Conservation (phyloP, 1,284 basidiomycete genomes). For the Pyrrhoderma noxium region DNA sequence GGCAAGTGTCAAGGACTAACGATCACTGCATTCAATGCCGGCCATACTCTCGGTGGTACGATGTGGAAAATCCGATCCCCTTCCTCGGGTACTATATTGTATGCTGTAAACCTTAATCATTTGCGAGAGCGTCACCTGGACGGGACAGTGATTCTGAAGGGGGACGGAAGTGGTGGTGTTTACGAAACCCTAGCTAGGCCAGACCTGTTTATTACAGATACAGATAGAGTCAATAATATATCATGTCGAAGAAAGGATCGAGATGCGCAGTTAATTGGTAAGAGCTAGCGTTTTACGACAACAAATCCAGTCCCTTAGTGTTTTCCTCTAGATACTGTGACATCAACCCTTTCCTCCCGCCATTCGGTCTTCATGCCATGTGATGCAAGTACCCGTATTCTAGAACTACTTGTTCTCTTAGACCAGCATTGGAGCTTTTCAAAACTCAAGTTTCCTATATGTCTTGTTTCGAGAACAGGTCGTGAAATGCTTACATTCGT, state of each 20-base stretch:
- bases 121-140: slow-evolving; percentile 95
- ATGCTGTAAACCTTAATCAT: slow-evolving; percentile 96
- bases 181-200: slow-evolving; percentile 85
- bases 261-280: slow-evolving; percentile 84
- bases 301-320: background rate
- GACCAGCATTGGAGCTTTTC: slow-evolving; percentile 97
- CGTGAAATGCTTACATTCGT: slow-evolving; percentile 94
- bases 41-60: slow-evolving; percentile 93
- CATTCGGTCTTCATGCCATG: slow-evolving; percentile 86
- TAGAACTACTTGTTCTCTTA: slow-evolving; percentile 90
- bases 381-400: slow-evolving; percentile 87
- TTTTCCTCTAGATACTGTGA: slow-evolving; percentile 64
- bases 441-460: slow-evolving; percentile 77
- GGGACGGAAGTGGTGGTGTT: slow-evolving; percentile 59
- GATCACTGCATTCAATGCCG: slow-evolving; percentile 93
- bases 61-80: slow-evolving; percentile 99
- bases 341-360: slow-evolving; percentile 69
- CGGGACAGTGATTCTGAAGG: slow-evolving; percentile 79
- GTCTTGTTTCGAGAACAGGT: slow-evolving; percentile 84
- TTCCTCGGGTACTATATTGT: slow-evolving; percentile 90
- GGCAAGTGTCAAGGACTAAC: slow-evolving; percentile 89
- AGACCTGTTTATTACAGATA: slow-evolving; percentile 91
- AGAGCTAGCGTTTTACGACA: slow-evolving; percentile 18
- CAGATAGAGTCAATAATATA: slow-evolving; percentile 73
- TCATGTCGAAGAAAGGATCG: slow-evolving; percentile 89